Conservation (phyloP, 1,284 basidiomycete genomes). For the Rhodotorula glutinis region DNA sequence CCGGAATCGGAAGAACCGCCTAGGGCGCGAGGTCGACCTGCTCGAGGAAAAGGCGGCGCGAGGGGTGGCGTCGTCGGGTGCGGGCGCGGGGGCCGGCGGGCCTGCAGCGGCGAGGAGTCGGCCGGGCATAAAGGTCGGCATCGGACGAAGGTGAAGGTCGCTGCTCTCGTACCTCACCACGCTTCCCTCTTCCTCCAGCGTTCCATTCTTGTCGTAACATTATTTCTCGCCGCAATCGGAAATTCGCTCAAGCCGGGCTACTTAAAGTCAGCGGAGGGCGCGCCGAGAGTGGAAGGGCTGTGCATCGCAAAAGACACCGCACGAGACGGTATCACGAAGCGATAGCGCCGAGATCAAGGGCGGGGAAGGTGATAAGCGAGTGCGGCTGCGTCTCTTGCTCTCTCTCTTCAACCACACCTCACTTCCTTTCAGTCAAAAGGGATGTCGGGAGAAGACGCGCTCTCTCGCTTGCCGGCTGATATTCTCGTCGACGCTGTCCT, state of each 20-base stretch:
- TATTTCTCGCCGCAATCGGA: no score
- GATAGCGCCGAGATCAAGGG: background rate
- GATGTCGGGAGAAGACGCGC: background rate
- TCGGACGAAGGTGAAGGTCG: background rate
- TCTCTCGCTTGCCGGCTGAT: conserved; percentile 25
- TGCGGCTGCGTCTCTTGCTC: background rate
- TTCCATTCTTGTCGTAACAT: background rate
- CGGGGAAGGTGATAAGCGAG: background rate
- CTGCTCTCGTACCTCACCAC: no score
- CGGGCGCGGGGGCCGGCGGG: background rate
- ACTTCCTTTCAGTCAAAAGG: background rate
- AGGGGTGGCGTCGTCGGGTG: background rate
- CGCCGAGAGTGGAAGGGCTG: no score
- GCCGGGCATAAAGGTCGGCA: background rate
- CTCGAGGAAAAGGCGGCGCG: conserved; percentile 14
- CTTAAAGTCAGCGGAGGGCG: no score
- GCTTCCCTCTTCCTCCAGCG: no score
- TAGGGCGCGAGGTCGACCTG: conserved; percentile 20
- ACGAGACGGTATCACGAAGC: no score
- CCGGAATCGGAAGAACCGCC: conserved; percentile 19
- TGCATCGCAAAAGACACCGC: no score
- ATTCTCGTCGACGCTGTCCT: conserved; percentile 23
- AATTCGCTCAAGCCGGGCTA: no score
- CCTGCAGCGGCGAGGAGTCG: background rate
- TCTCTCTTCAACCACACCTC: background rate